Base-by-base conservation (phyloP, 768 basidiomycete species). In the Kwoniella shandongensis region DNA sequence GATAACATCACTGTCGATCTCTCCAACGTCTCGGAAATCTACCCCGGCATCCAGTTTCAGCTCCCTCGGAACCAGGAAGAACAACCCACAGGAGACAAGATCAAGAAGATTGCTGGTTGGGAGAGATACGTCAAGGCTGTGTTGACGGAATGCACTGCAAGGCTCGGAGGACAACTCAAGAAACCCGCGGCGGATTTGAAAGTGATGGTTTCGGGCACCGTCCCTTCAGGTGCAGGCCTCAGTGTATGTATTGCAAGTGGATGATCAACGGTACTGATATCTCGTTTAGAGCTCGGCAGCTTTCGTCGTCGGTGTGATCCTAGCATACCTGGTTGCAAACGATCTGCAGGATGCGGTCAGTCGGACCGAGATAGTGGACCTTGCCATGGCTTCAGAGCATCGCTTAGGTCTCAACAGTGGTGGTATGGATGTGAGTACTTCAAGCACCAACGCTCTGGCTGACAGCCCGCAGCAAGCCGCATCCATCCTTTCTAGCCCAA, bases 121-220 rank as follows among this genome's bases (percentile, higher is more conserved):
- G 88, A 89, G 69, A 89, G 86, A 69, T 91, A 90, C 73, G 84
- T 91, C 66, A 90, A 91, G 73, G 88, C 88, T 0, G 88, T 59
- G 6, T 36, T 62, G 11, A 12, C 30, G 35, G 57, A 67, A 47
- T 62, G 66, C 54, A 40, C 59, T 11, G 55, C 39, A 8, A 25
- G 36, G 38, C 61, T 61, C 49, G 52, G 15, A 26, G 51, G 30
- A 8, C 13, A 41, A 46, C 4, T 32, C 27, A 26, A 27, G 27
- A 25, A 45, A 44, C 22, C 29, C 57, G 7, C 86, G 11, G 75
- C 81, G 13, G 82, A 85, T 3, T 83, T 87, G n/a, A 84, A 91
- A 63, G 64, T 91, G 10, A 80, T 91, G 3, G 84, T 90, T 11
- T 85, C 85, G 0, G 92, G 92, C 0, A 83, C 86, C 11, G 87